phyloP scores from a whole-genome alignment of 345 rosid species.

The thale cress (Arabidopsis thaliana) region DNA sequence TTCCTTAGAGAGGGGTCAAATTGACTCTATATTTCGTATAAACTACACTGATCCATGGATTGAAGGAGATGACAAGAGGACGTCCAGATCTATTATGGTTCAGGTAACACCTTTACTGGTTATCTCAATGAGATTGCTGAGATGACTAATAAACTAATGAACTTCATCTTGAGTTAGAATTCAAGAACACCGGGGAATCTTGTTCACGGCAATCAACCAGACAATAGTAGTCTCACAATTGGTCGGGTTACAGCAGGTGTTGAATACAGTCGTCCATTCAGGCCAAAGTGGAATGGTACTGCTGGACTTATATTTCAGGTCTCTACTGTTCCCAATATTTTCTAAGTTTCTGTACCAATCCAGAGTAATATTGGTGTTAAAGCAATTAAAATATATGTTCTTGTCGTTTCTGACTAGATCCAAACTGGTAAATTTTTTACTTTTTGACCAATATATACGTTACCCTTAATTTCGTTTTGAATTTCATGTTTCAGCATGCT shows the following conservation, averaged over 20 bases:
- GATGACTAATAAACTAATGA: slow-evolving; percentile 34
- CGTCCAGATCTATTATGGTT: slow-evolving; percentile 87
- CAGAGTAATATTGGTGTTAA: slow-evolving; percentile 2
- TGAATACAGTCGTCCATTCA: slow-evolving; percentile 87
- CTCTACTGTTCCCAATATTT: slow-evolving; percentile 21
- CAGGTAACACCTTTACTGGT: slow-evolving; percentile 58
- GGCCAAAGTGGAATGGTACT: slow-evolving; percentile 98
- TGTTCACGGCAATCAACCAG: slow-evolving; percentile 88
- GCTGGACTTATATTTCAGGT: slow-evolving; percentile 92
- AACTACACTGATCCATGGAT: slow-evolving; percentile 99
- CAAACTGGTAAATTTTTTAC: not conserved
- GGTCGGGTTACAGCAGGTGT: slow-evolving; percentile 81
- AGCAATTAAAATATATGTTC: not conserved
- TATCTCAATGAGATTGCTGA: slow-evolving; percentile 18
- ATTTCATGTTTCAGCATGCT: slow-evolving; percentile 62
- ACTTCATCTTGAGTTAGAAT: slow-evolving; percentile 57
- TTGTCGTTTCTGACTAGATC: not conserved
- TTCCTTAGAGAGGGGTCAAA: slow-evolving; percentile 91
- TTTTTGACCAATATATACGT: not conserved
- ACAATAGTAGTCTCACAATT: slow-evolving; percentile 70
- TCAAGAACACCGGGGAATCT: slow-evolving; percentile 95
- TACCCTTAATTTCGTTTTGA: slow-evolving; percentile 13
- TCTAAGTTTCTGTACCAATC: slow-evolving; percentile 16
- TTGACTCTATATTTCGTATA: slow-evolving; percentile 87
- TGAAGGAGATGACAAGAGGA: slow-evolving; percentile 93